Conservation (phyloP, 129 eudicot species). For the Silybum marianum region DNA sequence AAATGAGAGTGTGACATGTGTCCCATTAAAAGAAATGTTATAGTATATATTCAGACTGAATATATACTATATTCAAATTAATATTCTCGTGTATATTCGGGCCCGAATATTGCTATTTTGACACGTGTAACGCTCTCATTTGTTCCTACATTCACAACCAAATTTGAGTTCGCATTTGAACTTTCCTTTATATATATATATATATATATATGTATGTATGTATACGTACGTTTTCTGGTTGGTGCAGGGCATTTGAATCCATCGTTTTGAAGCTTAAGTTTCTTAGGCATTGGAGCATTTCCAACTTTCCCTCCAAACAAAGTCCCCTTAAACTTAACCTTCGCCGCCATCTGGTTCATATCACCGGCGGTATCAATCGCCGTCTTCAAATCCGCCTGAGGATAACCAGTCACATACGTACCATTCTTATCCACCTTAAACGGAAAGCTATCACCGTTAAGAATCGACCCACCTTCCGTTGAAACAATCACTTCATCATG, state of each 20-base stretch:
- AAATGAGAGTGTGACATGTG: too few relatives aligned
- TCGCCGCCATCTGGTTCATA: conserved; percentile 48
- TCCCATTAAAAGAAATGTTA: too few relatives aligned
- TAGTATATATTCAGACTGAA: too few relatives aligned
- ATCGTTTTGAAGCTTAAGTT: conserved; percentile 63
- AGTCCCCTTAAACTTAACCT: conserved; percentile 61
- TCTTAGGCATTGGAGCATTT: conserved; percentile 65
- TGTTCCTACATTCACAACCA: too few relatives aligned
- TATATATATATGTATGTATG: too few relatives aligned
- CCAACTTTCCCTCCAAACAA: conserved; percentile 50
- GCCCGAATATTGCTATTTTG: too few relatives aligned
- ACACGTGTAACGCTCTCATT: too few relatives aligned
- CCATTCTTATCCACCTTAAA: conserved; percentile 58
- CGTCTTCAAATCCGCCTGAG: conserved; percentile 72
- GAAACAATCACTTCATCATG: conserved; percentile 67
- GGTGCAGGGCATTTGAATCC: conserved; percentile 81
- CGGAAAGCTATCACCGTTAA: conserved; percentile 65
- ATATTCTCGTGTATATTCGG: too few relatives aligned
- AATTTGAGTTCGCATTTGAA: too few relatives aligned
- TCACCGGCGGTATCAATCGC: conserved; percentile 86
- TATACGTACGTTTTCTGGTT: conserved; percentile 35
- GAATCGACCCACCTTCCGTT: conserved; percentile 47
- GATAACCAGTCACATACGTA: conserved; percentile 62
- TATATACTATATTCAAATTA: too few relatives aligned
- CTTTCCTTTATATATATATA: too few relatives aligned